These are phyloP conservation scores for Megacollybia marginata DNA, from an alignment of 768 basidiomycete genomes.

Conservation along the genomic window DNA sequence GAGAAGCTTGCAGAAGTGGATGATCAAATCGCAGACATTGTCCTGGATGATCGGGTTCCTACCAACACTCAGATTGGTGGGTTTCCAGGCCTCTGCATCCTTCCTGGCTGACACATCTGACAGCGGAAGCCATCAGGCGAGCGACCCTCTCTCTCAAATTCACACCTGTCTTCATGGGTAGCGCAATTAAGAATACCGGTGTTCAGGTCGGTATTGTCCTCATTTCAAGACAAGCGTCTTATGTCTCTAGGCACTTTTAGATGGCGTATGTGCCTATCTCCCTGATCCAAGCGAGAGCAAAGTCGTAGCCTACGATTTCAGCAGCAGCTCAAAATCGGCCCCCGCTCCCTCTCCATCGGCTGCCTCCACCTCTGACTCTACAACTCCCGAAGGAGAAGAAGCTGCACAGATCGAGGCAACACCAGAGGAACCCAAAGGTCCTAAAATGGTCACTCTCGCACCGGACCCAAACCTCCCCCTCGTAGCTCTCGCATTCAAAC, in stretches of 20 bases:
- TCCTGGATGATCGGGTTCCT: conserved; percentile 79
- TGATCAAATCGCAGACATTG: conserved; percentile 87
- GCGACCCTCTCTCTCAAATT: conserved; percentile 85
- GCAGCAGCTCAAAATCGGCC: conserved; percentile 38
- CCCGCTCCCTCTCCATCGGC: conserved; percentile 45
- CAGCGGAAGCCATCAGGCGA: conserved; percentile 75
- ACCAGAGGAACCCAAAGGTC: too few relatives aligned
- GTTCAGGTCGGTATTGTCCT: conserved; percentile 48
- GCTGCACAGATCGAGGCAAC: too few relatives aligned
- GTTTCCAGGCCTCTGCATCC: too few relatives aligned
- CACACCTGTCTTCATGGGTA: conserved; percentile 94
- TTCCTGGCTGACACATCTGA: too few relatives aligned
- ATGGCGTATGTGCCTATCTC: conserved; percentile 93
- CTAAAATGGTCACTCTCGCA: conserved; percentile 52
- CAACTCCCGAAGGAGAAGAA: too few relatives aligned
- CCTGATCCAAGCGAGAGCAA: conserved; percentile 79
- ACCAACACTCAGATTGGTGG: conserved; percentile 52
- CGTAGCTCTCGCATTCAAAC: conserved; percentile 94
- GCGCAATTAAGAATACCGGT: conserved; percentile 94
- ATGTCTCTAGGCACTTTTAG: conserved; percentile 48
- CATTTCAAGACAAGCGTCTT: too few relatives aligned
- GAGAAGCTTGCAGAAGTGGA: conserved; percentile 96
- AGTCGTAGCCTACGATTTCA: conserved; percentile 68
- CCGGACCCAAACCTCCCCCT: conserved; percentile 85
- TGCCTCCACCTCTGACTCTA: too few relatives aligned